phyloP scores from a whole-genome alignment of 2,329 filamentous ascomycete species.

The Metarhizium guizhouense region DNA sequence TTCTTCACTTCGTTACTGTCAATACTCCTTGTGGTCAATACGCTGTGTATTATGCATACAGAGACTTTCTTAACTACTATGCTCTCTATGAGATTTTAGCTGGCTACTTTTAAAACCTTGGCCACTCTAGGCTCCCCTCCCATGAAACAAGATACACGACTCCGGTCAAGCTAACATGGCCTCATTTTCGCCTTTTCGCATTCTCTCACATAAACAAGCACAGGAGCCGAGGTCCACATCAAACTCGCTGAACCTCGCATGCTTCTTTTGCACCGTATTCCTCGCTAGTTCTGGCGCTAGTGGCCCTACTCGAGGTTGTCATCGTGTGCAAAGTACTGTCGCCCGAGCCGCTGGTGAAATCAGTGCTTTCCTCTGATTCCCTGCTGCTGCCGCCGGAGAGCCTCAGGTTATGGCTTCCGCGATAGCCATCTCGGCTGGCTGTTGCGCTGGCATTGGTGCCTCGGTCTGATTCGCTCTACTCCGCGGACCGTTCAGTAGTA shows the following conservation, averaged over 20 bases:
- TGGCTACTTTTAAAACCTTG: not conserved
- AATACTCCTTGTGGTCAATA: too few species aligned
- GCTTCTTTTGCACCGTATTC: not conserved
- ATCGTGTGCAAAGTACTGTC: not conserved
- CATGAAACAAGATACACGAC: not conserved
- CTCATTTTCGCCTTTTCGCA: not conserved
- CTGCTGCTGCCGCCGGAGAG: slow-evolving; percentile 9
- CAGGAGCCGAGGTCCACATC: not conserved
- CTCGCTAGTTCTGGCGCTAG: slow-evolving; percentile 1
- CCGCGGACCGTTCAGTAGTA: slow-evolving; percentile 20
- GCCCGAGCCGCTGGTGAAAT: not conserved
- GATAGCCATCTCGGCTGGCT: slow-evolving; percentile 3
- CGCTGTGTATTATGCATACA: not conserved
- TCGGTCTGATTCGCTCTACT: slow-evolving; percentile 23
- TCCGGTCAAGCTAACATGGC: not conserved
- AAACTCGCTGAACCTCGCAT: not conserved
- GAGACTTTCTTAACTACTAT: not conserved
- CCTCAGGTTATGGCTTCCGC: slow-evolving; percentile 7
- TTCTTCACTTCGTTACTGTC: too few species aligned
- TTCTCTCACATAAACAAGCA: not conserved
- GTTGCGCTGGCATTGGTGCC: slow-evolving; percentile 6
- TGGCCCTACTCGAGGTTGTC: not conserved
- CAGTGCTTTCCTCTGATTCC: slow-evolving; percentile 6
- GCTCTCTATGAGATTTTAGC: not conserved
- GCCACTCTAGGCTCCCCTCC: not conserved